Percentiles rank a stretch among this genome's conserved stretches.
phyloP scores from a whole-genome alignment of 371 early-diverging fungal species.

The Mortierella sp. region DNA sequence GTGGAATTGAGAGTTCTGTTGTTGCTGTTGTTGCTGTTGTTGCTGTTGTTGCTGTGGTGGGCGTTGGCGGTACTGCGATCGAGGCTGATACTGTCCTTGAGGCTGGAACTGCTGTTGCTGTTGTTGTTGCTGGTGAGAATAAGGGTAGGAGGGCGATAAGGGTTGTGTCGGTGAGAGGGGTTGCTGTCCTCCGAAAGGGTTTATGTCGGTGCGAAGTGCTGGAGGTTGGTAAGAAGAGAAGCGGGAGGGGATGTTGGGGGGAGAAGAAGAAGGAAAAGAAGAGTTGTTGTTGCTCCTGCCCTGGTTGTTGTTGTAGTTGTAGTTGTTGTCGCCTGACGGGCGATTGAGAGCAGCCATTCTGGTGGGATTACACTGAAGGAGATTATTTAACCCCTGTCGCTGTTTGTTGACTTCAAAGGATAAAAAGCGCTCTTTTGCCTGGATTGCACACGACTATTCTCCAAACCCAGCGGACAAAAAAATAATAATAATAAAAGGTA shows the following conservation, averaged over 20 bases:
- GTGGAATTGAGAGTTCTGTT: background rate
- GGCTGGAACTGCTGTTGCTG: conserved; percentile 11
- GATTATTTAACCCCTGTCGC: background rate
- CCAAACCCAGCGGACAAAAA: background rate
- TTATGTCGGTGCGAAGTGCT: background rate
- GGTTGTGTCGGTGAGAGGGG: background rate
- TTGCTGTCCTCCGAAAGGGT: background rate
- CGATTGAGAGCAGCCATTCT: conserved; percentile 2
- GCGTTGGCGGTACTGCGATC: background rate
- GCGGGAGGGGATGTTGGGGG: conserved; percentile 10
- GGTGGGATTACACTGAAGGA: background rate
- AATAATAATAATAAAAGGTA: conserved; percentile 13
- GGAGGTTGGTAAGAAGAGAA: conserved; percentile 11
- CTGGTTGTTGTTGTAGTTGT: background rate
- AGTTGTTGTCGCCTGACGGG: conserved; percentile 1
- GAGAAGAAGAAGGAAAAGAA: conserved; percentile 15
- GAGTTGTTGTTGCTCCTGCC: background rate
- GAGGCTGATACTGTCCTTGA: conserved; percentile 12
- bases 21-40: conserved; percentile 12
- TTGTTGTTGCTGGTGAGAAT: conserved; percentile 20
- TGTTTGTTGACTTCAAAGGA: background rate
- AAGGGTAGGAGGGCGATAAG: conserved; percentile 4
- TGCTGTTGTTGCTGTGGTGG: conserved; percentile 17
- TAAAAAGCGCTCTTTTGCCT: background rate
- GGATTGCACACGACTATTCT: background rate